phyloP scores from a whole-genome alignment of 2,329 filamentous ascomycete genomes.

The Epichloe gansuensis region DNA sequence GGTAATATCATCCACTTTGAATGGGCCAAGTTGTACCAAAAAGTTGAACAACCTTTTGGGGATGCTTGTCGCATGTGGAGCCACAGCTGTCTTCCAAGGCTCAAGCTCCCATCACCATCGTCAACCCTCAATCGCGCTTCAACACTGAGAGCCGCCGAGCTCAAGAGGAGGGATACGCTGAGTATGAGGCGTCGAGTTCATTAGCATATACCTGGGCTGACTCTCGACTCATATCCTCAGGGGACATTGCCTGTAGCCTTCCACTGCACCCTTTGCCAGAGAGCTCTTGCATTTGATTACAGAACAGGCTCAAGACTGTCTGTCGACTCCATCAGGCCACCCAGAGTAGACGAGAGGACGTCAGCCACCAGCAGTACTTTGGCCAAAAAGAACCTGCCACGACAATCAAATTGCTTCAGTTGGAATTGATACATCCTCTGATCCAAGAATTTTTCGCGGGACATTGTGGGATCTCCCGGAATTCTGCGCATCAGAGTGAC shows the following conservation, averaged over 20 bases:
- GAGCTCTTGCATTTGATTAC: not conserved
- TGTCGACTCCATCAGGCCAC: not conserved
- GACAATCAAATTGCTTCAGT: not conserved
- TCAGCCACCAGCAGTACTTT: not conserved
- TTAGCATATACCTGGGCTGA: too few relatives aligned
- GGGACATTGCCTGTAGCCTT: not conserved
- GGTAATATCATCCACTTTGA: slow-evolving; percentile 1
- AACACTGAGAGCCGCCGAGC: not conserved
- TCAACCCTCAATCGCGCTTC: not conserved
- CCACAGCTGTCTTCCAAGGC: not conserved
- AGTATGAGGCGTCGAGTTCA: not conserved
- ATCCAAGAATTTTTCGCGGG: slow-evolving; percentile 1
- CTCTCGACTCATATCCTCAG: too few relatives aligned
- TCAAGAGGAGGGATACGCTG: not conserved
- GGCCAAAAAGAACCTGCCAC: not conserved
- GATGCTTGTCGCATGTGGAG: slow-evolving; percentile 2
- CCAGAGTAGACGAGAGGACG: not conserved
- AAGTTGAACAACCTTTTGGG: not conserved
- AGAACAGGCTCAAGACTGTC: not conserved
- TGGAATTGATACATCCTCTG: not conserved
- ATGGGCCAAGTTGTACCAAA: not conserved
- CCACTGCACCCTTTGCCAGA: too few relatives aligned
- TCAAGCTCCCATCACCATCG: not conserved
- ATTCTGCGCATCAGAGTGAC: slow-evolving; percentile 3
- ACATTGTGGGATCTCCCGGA: slow-evolving; percentile 6